Base-by-base conservation (phyloP, 2,329 filamentous ascomycete genomes). In the Drechslerella dactyloides region DNA sequence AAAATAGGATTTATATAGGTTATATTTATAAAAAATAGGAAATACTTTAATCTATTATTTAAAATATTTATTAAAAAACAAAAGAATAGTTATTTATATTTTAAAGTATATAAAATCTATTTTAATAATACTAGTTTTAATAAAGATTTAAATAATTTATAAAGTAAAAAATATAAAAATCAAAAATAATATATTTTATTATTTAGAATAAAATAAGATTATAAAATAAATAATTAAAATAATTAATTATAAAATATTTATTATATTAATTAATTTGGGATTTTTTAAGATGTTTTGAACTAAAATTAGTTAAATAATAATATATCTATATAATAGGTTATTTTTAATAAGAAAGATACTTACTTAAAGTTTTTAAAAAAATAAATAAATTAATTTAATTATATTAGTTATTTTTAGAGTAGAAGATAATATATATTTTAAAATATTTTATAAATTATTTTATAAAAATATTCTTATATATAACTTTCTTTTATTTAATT, bases 171-270 rank as follows among this genome's bases (percentile, higher is more conserved):
- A 19, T 48, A 48, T 24, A 48, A 8, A 33, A 33, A 33, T 33
- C 8, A 33, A 33, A 33, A 33, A 33, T 48, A 19, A 48, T 48
- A 19, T 33, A 4, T 33, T 33, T 8, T 33, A 33, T 33, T 33
- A 33, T 48, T 48, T 52, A 53, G 11, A n/a, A 52, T 23, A 21
- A 53, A 52, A 53, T 53, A 52, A 60, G 19, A 52, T 60, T 53
- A 53, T 17, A 60, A 60, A n/a, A 60, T 52, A n/a, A 35, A 15
- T 33, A 33, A 57, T 37, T 57, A 30, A 37, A 6, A 13, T 23
- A 37, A 33, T 33, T 33, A 37, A 17, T 37, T 37, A 33, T 57
- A n/a, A 57, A 35, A 30, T 37, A 37, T 33, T 33, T 33, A 15
- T 37, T 37, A 57, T 17, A 17, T 15, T 37, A 37, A 37, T 30